phyloP scores from a whole-genome alignment of 768 basidiomycete genomes.

The Agaricus subrufescens region DNA sequence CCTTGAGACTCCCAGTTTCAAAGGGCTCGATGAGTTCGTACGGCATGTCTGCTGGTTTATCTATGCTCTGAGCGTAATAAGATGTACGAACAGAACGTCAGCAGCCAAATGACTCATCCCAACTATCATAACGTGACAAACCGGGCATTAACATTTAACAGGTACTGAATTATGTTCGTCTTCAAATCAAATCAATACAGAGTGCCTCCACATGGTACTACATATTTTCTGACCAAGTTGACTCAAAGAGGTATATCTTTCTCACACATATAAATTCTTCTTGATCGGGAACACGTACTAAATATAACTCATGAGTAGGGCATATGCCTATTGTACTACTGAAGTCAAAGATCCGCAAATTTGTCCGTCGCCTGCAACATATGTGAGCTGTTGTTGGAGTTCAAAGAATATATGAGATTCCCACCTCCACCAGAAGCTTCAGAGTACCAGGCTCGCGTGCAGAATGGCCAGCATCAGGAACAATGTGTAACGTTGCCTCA shows the following conservation, averaged over 20 bases:
- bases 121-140: too few relatives aligned
- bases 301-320: too few relatives aligned
- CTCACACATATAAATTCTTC: too few relatives aligned
- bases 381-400: neutral
- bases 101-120: too few relatives aligned
- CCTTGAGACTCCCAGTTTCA: slow-evolving; percentile 59
- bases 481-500: slow-evolving; percentile 67
- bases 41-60: slow-evolving; percentile 25
- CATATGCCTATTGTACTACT: neutral
- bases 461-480: slow-evolving; percentile 87
- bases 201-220: too few relatives aligned
- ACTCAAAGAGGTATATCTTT: too few relatives aligned
- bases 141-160: too few relatives aligned
- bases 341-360: slow-evolving; percentile 16
- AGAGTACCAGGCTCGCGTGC: slow-evolving; percentile 68
- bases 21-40: slow-evolving; percentile 69
- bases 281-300: too few relatives aligned
- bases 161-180: too few relatives aligned
- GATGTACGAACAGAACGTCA: too few relatives aligned
- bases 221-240: too few relatives aligned
- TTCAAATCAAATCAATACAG: too few relatives aligned
- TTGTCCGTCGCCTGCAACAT: slow-evolving; percentile 36
- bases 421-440: slow-evolving; percentile 66
- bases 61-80: neutral
- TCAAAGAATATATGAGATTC: slow-evolving; percentile 7